Conservation (phyloP, 148 eudicot species). For the Diospyros kaki region DNA sequence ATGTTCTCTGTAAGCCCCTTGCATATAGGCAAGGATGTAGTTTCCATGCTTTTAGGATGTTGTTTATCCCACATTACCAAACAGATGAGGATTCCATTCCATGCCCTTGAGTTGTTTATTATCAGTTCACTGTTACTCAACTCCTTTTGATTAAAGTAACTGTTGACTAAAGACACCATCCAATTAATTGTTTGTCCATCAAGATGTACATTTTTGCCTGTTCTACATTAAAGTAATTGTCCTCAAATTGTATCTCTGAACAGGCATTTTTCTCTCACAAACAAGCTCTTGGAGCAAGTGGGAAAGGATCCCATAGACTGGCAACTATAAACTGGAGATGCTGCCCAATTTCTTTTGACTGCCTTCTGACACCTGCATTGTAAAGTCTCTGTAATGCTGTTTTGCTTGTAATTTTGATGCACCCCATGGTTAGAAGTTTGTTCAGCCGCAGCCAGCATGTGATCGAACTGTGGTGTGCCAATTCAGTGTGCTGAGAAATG, state of each 20-base stretch:
- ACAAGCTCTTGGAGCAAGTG: constrained; percentile 58
- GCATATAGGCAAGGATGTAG: not conserved
- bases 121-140: not conserved
- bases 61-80: not conserved
- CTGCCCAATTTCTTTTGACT: not conserved
- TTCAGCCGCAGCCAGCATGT: no score
- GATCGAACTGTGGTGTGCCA: no score
- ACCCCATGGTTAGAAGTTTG: no score
- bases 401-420: no score
- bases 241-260: not conserved
- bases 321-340: constrained; percentile 45
- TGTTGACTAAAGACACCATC: not conserved
- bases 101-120: not conserved
- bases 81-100: not conserved
- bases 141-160: constrained; percentile 1
- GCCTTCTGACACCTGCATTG: no score
- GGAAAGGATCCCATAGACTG: constrained; percentile 72
- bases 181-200: not conserved
- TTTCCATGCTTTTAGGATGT: not conserved
- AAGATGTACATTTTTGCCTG: no score
- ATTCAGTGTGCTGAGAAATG: no score
- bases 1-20: not conserved
- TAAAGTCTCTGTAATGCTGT: no score
- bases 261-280: constrained; percentile 95
- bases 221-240: not conserved